Base-by-base conservation (phyloP, 163 green algal species). In the Trebouxiophyceae sp. region DNA sequence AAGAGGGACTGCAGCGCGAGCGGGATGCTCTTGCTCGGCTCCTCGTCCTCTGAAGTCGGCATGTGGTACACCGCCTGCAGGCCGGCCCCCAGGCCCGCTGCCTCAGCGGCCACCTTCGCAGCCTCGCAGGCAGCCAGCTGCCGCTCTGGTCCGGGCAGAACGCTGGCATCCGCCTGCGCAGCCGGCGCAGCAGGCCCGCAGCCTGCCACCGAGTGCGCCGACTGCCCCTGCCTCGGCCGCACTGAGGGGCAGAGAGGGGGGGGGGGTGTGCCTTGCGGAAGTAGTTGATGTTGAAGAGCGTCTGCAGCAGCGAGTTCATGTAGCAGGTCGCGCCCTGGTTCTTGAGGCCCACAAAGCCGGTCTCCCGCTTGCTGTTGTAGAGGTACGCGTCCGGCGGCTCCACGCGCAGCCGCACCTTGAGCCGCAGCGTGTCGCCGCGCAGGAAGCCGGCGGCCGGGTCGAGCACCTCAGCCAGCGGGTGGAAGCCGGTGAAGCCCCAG, bases 281-380 rank as follows among this genome's bases (percentile, higher is more conserved):
- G 68, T 84, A 88, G 29, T 91, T 91, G 67, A 99, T 76, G 76
- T 96, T 84, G 81, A 89, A 99, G n/a, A 99, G 84, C 33, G 87
- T 95, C 82, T 99, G 93, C 50, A 98, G 86, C 63, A 98, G 81
- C 16, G 78, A 93, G 82, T 99, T 99, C 90, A 99, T 97, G 86
- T 98, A 98, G 87, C 93, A 98, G 1, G 93, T 98, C 56, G 91
- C 90, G 4, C 93, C 93, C 75, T 95, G 94, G 79, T 99, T 99
- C 77, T 96, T 96, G 24, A 99, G 77, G 16, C 93, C 93, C 45
- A 98, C 94, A 72, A 77, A 95, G 33, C 93, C 93, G 1, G 92
- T 97, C 67, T 91, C 82, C 67, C 90, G 84, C 45, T 90, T 89
- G 46, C 79, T 89, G 72, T 97, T 83, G 65, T 93, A 91, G 31